These are phyloP conservation scores for Aspergillus floridensis DNA, from an alignment of 2,329 filamentous ascomycete genomes.

Conservation along the genomic window DNA sequence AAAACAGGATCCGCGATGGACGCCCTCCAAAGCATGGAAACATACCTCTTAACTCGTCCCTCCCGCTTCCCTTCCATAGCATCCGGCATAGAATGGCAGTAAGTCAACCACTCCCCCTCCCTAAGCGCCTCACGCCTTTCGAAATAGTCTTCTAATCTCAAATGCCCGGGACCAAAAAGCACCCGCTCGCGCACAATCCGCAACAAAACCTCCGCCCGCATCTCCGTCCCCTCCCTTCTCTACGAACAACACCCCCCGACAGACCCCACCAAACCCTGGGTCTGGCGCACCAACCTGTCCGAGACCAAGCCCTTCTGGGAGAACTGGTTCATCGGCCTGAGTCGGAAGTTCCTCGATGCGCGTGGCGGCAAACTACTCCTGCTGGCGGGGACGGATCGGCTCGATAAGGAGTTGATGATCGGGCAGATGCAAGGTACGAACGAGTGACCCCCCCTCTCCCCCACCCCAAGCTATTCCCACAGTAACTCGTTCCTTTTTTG, in stretches of 20 bases:
- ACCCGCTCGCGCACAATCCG: constrained; percentile 82
- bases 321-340: constrained; percentile 86
- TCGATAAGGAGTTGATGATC: constrained; percentile 91
- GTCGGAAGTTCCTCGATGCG: constrained; percentile 78
- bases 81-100: constrained; percentile 89
- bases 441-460: constrained; percentile 3
- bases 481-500: neutral
- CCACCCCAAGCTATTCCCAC: neutral
- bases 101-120: constrained; percentile 22
- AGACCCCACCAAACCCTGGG: constrained; percentile 58
- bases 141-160: too few species aligned
- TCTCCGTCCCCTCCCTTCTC: constrained; percentile 80
- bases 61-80: constrained; percentile 72
- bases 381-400: constrained; percentile 81
- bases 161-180: constrained; percentile 26
- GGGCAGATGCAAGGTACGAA: constrained; percentile 87
- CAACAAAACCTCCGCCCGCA: constrained; percentile 76
- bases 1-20: constrained; percentile 77
- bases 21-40: constrained; percentile 89
- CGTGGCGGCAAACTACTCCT: constrained; percentile 80
- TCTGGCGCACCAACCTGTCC: constrained; percentile 81
- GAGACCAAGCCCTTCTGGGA: constrained; percentile 90
- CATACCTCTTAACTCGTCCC: constrained; percentile 80
- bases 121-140: too few species aligned
- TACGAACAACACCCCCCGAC: constrained; percentile 41